These are phyloP conservation scores for Carex arenaria DNA, from an alignment of 202 grass and related monocot genomes.

Conservation along the genomic window DNA sequence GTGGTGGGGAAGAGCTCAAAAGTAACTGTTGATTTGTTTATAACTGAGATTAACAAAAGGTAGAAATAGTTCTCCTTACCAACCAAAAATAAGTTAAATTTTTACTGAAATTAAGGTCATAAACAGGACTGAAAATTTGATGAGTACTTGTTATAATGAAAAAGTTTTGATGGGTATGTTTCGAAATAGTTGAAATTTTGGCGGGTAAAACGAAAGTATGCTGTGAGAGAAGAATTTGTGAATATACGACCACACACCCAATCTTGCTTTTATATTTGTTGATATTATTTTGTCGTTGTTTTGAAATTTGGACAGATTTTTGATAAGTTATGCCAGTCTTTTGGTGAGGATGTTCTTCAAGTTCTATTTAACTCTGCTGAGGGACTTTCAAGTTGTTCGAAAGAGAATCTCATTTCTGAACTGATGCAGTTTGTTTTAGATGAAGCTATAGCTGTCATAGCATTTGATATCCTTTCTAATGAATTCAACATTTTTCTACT, in stretches of 20 bases:
- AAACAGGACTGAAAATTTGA: neutral
- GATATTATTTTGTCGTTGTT: neutral
- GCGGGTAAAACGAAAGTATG: neutral
- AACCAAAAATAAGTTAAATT: neutral
- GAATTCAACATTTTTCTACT: neutral
- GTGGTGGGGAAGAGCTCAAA: neutral
- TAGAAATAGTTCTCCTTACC: neutral
- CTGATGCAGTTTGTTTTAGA: conserved; percentile 80
- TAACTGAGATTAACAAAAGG: neutral
- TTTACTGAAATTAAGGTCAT: neutral
- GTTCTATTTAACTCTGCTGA: conserved; percentile 96
- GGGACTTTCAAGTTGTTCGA: conserved; percentile 74
- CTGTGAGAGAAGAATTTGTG: neutral
- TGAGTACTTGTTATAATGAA: neutral
- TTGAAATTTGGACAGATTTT: conserved; percentile 54
- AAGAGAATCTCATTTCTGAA: conserved; percentile 64
- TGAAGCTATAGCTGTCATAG: conserved; percentile 68
- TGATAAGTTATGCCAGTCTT: conserved; percentile 98
- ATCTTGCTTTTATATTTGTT: conserved; percentile 2
- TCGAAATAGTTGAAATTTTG: neutral
- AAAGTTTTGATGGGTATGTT: neutral
- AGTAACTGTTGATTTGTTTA: neutral
- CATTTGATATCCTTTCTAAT: conserved; percentile 95
- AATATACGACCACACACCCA: neutral
- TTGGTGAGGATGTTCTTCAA: conserved; percentile 96